phyloP scores from a whole-genome alignment of 371 early-diverging fungal genomes.

The Rhizomucor pusillus region DNA sequence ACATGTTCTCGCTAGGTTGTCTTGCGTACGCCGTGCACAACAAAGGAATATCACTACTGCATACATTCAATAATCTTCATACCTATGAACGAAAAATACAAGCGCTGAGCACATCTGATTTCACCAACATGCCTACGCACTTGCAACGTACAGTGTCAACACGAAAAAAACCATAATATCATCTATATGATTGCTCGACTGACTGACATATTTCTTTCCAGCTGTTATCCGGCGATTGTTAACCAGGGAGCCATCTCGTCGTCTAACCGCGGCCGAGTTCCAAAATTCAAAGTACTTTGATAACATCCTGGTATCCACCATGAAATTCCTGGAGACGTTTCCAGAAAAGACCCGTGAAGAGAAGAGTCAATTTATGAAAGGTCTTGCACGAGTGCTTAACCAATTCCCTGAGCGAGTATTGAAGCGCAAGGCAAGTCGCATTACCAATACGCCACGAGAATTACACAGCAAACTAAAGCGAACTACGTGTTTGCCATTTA shows the following conservation, averaged over 20 bases:
- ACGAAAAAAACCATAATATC: neutral
- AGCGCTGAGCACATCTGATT: slow-evolving; percentile 36
- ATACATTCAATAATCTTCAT: slow-evolving; percentile 64
- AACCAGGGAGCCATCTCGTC: slow-evolving; percentile 49
- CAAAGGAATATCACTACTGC: slow-evolving; percentile 65
- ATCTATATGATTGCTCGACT: neutral
- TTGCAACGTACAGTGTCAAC: slow-evolving; percentile 40
- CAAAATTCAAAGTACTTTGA: slow-evolving; percentile 75
- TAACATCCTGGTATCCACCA: slow-evolving; percentile 74
- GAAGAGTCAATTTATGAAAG: slow-evolving; percentile 80
- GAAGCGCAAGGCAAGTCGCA: slow-evolving; percentile 52
- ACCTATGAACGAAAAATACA: slow-evolving; percentile 64
- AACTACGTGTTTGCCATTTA: slow-evolving; percentile 8
- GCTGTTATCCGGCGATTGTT: slow-evolving; percentile 58
- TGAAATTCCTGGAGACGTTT: slow-evolving; percentile 77
- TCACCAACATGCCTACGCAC: slow-evolving; percentile 50
- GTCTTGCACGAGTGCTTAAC: slow-evolving; percentile 64
- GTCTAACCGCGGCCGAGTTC: slow-evolving; percentile 64
- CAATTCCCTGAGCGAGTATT: slow-evolving; percentile 74
- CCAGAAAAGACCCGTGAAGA: slow-evolving; percentile 78
- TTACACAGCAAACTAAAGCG: neutral
- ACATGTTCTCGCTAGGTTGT: slow-evolving; percentile 84
- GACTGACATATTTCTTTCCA: slow-evolving; percentile 9
- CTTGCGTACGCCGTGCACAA: slow-evolving; percentile 74
- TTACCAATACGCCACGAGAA: neutral